Percentiles rank a stretch among this genome's conserved stretches.
Evolutionary conservation across 129 eudicot genomes (phyloP).

Genomic region (Pulicaria dysenterica): DNA sequence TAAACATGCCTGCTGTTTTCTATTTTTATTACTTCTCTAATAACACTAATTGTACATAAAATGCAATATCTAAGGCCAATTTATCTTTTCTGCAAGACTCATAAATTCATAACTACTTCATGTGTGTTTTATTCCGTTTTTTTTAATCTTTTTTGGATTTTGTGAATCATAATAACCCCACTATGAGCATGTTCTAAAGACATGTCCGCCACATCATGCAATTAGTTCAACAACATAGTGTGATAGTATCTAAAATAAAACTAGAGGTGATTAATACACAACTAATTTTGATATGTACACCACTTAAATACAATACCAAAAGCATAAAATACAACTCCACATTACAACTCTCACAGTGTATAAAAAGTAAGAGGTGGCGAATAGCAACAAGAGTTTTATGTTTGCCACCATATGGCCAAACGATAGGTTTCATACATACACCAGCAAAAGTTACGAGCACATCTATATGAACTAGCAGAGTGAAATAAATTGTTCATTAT

Average conservation of each 20-base stretch:
- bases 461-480: neutral
- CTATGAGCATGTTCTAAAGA: neutral
- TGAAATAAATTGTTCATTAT: neutral
- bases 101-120: neutral
- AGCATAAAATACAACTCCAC: no score
- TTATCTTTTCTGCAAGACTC: no score
- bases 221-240: neutral
- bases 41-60: neutral
- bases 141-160: neutral
- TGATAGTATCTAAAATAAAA: neutral
- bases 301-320: no score
- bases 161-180: slow-evolving; percentile 1
- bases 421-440: no score
- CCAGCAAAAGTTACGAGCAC: neutral
- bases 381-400: no score
- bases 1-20: neutral
- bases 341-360: no score
- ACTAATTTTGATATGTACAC: no score
- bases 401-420: no score
- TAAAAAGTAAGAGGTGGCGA: no score
- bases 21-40: neutral
- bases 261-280: no score
- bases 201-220: neutral
- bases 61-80: no score
- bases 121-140: neutral